Evolutionary conservation across 225 moss, liverwort and hornwort species (phyloP).

Genomic region (Pseudoscleropodium purum): DNA sequence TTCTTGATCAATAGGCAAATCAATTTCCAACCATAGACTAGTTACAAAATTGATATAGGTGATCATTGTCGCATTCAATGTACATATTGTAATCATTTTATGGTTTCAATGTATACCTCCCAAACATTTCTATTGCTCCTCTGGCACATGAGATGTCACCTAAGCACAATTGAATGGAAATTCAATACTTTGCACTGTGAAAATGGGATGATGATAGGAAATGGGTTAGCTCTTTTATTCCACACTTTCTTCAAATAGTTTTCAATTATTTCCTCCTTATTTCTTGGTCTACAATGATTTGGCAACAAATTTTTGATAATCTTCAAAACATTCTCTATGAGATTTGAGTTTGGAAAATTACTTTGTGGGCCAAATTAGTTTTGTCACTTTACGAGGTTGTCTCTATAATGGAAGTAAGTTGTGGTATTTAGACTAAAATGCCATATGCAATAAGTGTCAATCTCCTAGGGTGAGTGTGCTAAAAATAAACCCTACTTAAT

Average conservation of each 20-base stretch:
- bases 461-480: accelerated
- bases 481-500: accelerated
- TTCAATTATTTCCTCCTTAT: not conserved
- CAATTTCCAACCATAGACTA: too few relatives aligned
- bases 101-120: too few relatives aligned
- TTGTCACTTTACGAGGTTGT: not conserved
- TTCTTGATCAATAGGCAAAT: too few relatives aligned
- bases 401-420: not conserved
- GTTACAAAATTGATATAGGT: too few relatives aligned
- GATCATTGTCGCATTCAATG: too few relatives aligned
- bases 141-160: too few relatives aligned
- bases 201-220: too few relatives aligned
- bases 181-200: too few relatives aligned
- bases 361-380: accelerated
- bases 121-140: too few relatives aligned
- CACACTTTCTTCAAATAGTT: not conserved
- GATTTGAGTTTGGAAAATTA: accelerated
- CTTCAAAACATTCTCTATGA: accelerated
- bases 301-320: not conserved
- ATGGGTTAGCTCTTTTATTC: too few relatives aligned
- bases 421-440: accelerated
- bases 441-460: not conserved
- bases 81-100: too few relatives aligned
- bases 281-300: not conserved
- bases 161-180: too few relatives aligned